phyloP scores from a whole-genome alignment of 306 rosid species.

The Coriaria nepalensis region DNA sequence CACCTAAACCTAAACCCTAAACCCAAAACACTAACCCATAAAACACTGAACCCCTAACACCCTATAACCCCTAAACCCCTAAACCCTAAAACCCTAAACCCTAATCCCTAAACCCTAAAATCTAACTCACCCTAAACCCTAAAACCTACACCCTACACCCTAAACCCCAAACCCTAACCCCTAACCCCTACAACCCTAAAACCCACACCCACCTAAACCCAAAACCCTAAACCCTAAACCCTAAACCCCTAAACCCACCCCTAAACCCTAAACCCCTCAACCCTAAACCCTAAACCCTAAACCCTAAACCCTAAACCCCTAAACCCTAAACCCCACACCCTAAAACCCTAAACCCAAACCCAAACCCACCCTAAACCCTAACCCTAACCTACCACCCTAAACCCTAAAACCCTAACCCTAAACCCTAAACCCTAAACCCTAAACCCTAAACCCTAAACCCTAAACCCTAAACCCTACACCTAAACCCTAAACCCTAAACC shows the following conservation, averaged over 20 bases:
- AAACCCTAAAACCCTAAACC: no score
- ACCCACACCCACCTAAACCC: not conserved
- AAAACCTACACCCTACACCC: not conserved
- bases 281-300: not conserved
- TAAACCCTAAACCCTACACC: not conserved
- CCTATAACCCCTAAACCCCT: no score
- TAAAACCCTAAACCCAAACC: not conserved
- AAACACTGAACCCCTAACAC: no score
- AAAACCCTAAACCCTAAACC: not conserved
- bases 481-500: not conserved
- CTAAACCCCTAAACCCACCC: not conserved
- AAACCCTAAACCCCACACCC: not conserved
- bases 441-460: not conserved
- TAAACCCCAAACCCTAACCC: not conserved
- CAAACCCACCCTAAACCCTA: not conserved
- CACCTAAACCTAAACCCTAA: no score
- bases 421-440: not conserved
- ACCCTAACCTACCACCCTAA: not conserved
- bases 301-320: not conserved
- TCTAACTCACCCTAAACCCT: not conserved
- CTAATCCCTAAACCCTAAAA: not conserved
- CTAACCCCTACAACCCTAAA: not conserved
- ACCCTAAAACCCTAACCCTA: not conserved
- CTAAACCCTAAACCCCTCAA: not conserved
- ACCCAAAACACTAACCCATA: no score